A percentile compares a stretch with the other conserved stretches of the same genome.
Conservation (phyloP, 1,284 basidiomycete genomes). For the Apiotrichum domesticum region DNA sequence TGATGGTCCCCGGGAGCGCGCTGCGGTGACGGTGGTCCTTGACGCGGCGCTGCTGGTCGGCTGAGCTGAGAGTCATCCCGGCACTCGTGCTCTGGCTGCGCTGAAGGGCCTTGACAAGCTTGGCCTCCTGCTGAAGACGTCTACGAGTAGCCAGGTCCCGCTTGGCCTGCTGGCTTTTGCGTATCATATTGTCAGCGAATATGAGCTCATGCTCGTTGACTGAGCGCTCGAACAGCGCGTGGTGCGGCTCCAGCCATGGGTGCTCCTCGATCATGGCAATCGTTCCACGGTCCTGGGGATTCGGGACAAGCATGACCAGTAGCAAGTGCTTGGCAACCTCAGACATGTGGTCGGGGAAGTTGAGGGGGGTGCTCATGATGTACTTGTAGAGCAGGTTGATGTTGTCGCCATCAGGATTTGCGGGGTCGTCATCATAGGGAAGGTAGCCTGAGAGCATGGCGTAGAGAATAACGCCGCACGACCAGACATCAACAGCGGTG, state of each 20-base stretch:
- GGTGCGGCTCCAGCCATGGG: constrained; percentile 69
- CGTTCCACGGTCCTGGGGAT: constrained; percentile 67
- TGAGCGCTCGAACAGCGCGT: constrained; percentile 59
- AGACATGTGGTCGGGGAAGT: constrained; percentile 90
- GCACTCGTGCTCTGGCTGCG: constrained; percentile 32
- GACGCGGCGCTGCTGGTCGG: constrained; percentile 27
- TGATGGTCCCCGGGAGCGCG: constrained; percentile 44
- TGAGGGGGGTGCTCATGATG: constrained; percentile 91
- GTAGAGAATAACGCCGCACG: constrained; percentile 97
- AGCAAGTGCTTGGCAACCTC: constrained; percentile 66
- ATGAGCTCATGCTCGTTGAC: constrained; percentile 72
- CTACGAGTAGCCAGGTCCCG: constrained; percentile 47
- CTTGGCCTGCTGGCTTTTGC: constrained; percentile 74
- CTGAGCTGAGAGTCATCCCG: constrained; percentile 19
- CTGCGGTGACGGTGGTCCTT: constrained; percentile 43
- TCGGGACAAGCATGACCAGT: constrained; percentile 79
- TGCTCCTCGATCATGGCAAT: constrained; percentile 73
- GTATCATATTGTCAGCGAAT: constrained; percentile 76
- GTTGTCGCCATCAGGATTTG: constrained; percentile 98
- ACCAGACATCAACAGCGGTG: constrained; percentile 98
- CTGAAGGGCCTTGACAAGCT: constrained; percentile 26
- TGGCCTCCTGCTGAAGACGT: constrained; percentile 36
- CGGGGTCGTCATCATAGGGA: constrained; percentile 99
- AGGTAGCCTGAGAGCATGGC: constrained; percentile 99
- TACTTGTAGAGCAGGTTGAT: constrained; percentile 99